Percentiles rank a stretch among this genome's conserved stretches.
Conservation (phyloP, 495 filamentous ascomycete genomes). For the Penicillium soppii region DNA sequence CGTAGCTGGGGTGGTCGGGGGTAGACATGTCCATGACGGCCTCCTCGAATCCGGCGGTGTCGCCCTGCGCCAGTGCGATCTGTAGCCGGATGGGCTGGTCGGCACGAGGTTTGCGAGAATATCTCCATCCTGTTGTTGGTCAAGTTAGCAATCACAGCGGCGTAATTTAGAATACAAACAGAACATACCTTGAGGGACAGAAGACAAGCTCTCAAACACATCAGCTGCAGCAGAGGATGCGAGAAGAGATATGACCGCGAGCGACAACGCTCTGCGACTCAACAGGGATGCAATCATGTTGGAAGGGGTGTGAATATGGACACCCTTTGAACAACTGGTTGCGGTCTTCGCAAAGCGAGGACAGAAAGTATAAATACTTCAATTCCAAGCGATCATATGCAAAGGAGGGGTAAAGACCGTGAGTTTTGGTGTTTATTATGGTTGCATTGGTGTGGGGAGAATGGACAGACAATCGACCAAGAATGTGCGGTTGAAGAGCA, state of each 20-base stretch:
- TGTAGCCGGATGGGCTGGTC: conserved; percentile 38
- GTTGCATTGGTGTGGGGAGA: conserved; percentile 23
- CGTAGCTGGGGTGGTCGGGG: conserved; percentile 57
- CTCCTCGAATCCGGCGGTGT: conserved; percentile 59
- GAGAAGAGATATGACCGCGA: conserved; percentile 40
- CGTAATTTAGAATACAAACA: conserved; percentile 10
- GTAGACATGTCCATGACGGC: conserved; percentile 60
- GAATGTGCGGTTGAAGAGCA: conserved; percentile 14
- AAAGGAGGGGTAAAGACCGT: conserved; percentile 9
- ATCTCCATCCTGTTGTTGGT: conserved; percentile 35
- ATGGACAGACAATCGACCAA: conserved; percentile 10
- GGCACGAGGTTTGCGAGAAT: conserved; percentile 26
- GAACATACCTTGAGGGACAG: conserved; percentile 36
- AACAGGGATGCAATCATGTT: conserved; percentile 32
- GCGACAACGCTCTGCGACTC: conserved; percentile 36
- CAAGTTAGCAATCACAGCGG: not conserved
- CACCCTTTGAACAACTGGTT: not conserved
- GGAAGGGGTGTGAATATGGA: conserved; percentile 1
- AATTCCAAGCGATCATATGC: not conserved
- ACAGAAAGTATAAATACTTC: conserved; percentile 13
- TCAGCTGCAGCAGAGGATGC: conserved; percentile 33
- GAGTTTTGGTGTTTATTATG: conserved; percentile 26
- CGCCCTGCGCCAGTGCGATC: conserved; percentile 55
- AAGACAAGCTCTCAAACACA: conserved; percentile 37
- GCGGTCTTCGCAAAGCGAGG: not conserved